These are phyloP conservation scores for Gossypium schwendimanii DNA, from an alignment of 441 rosid species.

Conservation along the genomic window DNA sequence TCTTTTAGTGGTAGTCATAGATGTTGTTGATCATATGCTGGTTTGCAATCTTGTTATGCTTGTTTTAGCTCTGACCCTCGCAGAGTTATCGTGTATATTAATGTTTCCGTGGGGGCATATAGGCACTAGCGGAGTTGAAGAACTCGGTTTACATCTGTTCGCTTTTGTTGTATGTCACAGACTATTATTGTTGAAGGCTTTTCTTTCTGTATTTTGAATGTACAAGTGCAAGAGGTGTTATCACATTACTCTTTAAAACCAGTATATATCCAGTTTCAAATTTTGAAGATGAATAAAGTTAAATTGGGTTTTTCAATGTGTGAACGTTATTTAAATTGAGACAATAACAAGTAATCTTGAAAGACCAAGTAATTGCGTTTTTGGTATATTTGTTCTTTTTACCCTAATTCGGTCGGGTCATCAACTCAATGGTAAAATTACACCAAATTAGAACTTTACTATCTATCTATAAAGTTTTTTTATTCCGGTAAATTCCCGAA, in stretches of 20 bases:
- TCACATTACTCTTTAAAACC: neutral
- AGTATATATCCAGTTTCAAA: neutral
- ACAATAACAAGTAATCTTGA: too few relatives aligned
- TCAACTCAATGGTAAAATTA: too few relatives aligned
- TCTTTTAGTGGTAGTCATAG: constrained; percentile 9
- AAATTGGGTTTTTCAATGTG: neutral
- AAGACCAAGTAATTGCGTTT: neutral
- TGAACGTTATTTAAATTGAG: too few relatives aligned
- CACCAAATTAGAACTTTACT: too few relatives aligned
- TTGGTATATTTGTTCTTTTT: too few relatives aligned
- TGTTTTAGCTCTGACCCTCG: constrained; percentile 19
- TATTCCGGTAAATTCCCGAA: too few relatives aligned
- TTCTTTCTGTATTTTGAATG: neutral
- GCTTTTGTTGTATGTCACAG: neutral
- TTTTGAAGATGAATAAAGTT: neutral
- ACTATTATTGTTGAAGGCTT: neutral
- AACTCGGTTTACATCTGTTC: neutral
- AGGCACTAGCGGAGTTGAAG: neutral
- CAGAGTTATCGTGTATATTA: constrained; percentile 16
- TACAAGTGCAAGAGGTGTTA: neutral
- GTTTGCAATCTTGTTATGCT: constrained; percentile 12
- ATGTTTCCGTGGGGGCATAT: constrained; percentile 10
- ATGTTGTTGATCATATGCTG: neutral
- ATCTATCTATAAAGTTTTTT: too few relatives aligned
- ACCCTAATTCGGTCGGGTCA: too few relatives aligned